Evolutionary conservation across 305 asterid species (phyloP).

Genomic region (Withania somnifera): DNA sequence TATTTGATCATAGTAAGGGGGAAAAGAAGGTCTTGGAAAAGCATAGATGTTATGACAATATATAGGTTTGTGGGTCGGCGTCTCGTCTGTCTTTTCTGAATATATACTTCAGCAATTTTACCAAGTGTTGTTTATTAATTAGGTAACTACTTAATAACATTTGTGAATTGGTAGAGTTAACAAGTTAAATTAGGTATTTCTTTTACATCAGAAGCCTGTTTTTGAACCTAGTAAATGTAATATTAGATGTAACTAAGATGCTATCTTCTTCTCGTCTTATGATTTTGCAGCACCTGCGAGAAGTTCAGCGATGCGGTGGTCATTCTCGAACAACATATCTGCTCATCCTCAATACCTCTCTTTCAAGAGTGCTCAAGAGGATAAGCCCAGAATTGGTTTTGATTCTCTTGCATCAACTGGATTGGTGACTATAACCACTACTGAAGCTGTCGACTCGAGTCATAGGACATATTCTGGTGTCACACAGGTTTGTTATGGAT

Average conservation of each 20-base stretch:
- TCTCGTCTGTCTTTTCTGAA: conserved; percentile 15
- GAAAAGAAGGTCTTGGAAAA: conserved; percentile 7
- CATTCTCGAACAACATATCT: conserved; percentile 40
- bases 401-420: conserved; percentile 61
- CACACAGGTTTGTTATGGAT: conserved; percentile 30
- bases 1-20: conserved; percentile 9
- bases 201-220: not conserved
- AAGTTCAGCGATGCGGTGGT: conserved; percentile 72
- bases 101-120: conserved; percentile 16
- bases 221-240: not conserved
- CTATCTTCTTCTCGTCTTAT: conserved; percentile 4
- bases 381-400: conserved; percentile 40
- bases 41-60: conserved; percentile 5
- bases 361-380: conserved; percentile 36
- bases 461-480: conserved; percentile 22
- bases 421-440: conserved; percentile 36
- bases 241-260: conserved; percentile 1
- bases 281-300: conserved; percentile 38
- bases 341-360: conserved; percentile 41
- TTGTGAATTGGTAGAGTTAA: not conserved
- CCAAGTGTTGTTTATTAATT: conserved; percentile 22
- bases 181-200: not conserved
- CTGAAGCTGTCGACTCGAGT: conserved; percentile 30
- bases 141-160: conserved; percentile 17
- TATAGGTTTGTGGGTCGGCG: conserved; percentile 4